A percentile compares a stretch with the other conserved stretches of the same genome.
These are phyloP conservation scores for Lachancea quebecensis DNA, from an alignment of 805 yeast species.

Conservation along the genomic window DNA sequence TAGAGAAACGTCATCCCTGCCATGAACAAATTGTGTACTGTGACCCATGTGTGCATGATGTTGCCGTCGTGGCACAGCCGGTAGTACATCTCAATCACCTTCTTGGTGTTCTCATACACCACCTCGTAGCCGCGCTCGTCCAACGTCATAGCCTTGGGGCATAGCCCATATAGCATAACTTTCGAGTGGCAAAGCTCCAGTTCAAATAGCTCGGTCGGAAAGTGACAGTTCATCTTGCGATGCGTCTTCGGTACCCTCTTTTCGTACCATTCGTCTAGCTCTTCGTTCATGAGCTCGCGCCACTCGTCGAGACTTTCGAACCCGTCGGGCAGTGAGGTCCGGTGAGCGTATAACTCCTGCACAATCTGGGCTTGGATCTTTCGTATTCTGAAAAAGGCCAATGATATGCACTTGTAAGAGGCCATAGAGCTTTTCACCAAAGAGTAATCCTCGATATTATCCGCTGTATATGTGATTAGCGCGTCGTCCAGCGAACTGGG, in stretches of 20 bases:
- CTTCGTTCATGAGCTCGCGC: conserved; percentile 46
- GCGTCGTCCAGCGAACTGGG: conserved; percentile 76
- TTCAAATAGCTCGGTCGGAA: conserved; percentile 61
- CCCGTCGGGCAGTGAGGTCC: conserved; percentile 61
- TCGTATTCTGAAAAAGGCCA: conserved; percentile 62
- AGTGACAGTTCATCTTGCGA: conserved; percentile 63
- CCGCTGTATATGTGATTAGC: conserved; percentile 37
- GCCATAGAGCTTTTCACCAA: conserved; percentile 37
- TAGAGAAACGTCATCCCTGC: conserved; percentile 82
- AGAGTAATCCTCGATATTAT: conserved; percentile 36
- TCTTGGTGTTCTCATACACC: conserved; percentile 58
- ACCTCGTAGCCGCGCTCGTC: conserved; percentile 46
- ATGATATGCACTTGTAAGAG: conserved; percentile 61
- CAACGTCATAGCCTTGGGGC: conserved; percentile 59
- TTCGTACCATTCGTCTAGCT: conserved; percentile 58
- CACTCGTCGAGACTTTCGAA: conserved; percentile 51
- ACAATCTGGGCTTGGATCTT: conserved; percentile 73
- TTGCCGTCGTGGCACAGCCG: conserved; percentile 48
- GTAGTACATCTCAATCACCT: conserved; percentile 57
- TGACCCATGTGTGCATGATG: conserved; percentile 88
- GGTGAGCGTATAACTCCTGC: conserved; percentile 57
- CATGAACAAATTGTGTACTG: conserved; percentile 81
- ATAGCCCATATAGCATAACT: conserved; percentile 65
- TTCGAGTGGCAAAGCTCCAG: conserved; percentile 73
- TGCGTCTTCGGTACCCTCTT: conserved; percentile 47